These are phyloP conservation scores for Camellia oleifera DNA, from an alignment of 179 eudicot genomes.

Conservation along the genomic window DNA sequence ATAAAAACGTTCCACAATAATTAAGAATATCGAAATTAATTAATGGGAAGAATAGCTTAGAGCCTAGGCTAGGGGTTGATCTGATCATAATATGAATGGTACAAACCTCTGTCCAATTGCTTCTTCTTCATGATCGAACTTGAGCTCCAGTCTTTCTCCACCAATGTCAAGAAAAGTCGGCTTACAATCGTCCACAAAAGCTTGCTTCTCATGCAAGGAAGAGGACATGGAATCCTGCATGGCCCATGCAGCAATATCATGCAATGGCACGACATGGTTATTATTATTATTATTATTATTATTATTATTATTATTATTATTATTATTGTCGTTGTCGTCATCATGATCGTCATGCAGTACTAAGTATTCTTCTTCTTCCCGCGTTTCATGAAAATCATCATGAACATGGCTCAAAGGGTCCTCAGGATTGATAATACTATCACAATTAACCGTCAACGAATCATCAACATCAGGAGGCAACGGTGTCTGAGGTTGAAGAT, in stretches of 20 bases:
- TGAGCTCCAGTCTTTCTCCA: constrained; percentile 2
- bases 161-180: background rate
- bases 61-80: too few relatives aligned
- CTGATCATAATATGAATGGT: background rate
- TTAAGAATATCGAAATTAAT: too few relatives aligned
- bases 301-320: too few relatives aligned
- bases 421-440: background rate
- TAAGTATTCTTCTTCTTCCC: background rate
- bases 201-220: constrained; percentile 14
- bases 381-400: background rate
- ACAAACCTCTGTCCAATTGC: constrained; percentile 13
- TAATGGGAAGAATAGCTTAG: too few relatives aligned
- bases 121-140: constrained; percentile 4
- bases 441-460: background rate
- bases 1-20: too few relatives aligned
- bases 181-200: constrained; percentile 14
- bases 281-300: background rate
- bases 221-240: constrained; percentile 8
- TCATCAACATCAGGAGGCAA: background rate
- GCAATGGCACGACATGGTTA: constrained; percentile 1
- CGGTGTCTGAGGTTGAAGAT: background rate
- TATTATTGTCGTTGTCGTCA: too few relatives aligned
- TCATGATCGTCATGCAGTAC: background rate
- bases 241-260: constrained; percentile 14
- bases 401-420: background rate